A percentile compares a stretch with the other conserved stretches of the same genome.
phyloP scores from a whole-genome alignment of 345 rosid genomes.

The Acer campestre region DNA sequence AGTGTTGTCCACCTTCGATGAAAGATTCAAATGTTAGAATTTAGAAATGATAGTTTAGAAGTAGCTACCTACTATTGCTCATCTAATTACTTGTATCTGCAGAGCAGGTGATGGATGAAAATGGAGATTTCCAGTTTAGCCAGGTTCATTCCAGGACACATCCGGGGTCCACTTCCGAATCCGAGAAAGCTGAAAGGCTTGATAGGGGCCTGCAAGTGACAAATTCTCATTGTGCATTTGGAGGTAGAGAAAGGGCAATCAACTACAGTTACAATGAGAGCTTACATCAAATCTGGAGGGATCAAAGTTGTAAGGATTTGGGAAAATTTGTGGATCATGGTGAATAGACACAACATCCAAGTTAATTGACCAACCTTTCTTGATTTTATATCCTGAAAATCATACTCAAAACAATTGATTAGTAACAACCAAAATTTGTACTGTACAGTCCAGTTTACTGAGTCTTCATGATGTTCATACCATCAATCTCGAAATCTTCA shows the following conservation, averaged over 20 bases:
- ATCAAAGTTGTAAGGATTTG: constrained; percentile 47
- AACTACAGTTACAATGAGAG: background rate
- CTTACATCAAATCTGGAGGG: constrained; percentile 64
- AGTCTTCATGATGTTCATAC: constrained; percentile 22
- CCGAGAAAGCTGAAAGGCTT: constrained; percentile 64
- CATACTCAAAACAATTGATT: background rate
- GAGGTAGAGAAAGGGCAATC: background rate
- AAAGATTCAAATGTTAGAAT: background rate
- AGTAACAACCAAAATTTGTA: background rate
- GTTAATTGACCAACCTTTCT: constrained; percentile 68
- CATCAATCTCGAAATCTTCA: constrained; percentile 62
- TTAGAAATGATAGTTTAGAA: background rate
- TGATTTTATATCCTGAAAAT: constrained; percentile 47
- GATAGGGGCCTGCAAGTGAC: constrained; percentile 39
- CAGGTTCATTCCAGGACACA: constrained; percentile 73
- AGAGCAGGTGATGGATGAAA: constrained; percentile 64
- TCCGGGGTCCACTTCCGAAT: constrained; percentile 69
- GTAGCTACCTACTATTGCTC: background rate
- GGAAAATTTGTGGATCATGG: constrained; percentile 54
- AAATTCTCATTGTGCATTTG: background rate
- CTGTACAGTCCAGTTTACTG: background rate
- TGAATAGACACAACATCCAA: constrained; percentile 73
- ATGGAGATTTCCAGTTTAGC: constrained; percentile 67
- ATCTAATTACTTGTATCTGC: constrained; percentile 57
- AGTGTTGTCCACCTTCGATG: constrained; percentile 51